Evolutionary conservation across 768 basidiomycete genomes (phyloP).

Genomic region (Suillus subaureus): DNA sequence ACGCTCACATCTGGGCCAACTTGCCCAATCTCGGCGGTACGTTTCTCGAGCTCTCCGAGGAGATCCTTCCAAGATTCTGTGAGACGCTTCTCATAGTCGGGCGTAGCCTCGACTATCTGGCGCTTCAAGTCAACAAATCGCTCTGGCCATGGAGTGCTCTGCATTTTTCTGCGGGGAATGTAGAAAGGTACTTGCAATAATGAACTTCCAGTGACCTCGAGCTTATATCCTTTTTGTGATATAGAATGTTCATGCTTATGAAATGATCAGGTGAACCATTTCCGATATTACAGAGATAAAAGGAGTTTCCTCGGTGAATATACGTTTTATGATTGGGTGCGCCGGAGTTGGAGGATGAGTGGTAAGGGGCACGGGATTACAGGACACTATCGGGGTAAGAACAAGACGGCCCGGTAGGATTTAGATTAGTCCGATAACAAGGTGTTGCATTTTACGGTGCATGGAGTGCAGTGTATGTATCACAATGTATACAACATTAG

Average conservation of each 20-base stretch:
- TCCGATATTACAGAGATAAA: conserved; percentile 8
- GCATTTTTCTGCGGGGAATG: conserved; percentile 9
- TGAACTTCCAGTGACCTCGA: background rate
- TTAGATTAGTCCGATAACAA: background rate
- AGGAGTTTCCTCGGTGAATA: background rate
- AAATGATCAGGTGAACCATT: conserved; percentile 2
- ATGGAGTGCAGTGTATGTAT: background rate
- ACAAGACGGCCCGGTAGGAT: background rate
- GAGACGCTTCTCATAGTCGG: conserved; percentile 41
- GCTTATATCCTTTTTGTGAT: conserved; percentile 15
- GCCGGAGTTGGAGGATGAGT: background rate
- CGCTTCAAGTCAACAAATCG: conserved; percentile 62
- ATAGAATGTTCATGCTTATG: background rate
- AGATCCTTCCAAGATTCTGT: conserved; percentile 64
- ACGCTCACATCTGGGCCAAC: conserved; percentile 52
- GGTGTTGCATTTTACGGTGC: background rate
- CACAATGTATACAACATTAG: background rate
- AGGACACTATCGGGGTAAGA: background rate
- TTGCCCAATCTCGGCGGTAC: conserved; percentile 47
- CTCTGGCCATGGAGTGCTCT: conserved; percentile 23
- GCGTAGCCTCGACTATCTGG: conserved; percentile 53
- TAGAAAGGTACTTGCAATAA: conserved; percentile 2
- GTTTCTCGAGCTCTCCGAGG: conserved; percentile 48
- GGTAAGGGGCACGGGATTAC: background rate
- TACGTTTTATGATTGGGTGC: background rate